Conservation (phyloP, 2,329 filamentous ascomycete species). For the Penicillium oxalicum region DNA sequence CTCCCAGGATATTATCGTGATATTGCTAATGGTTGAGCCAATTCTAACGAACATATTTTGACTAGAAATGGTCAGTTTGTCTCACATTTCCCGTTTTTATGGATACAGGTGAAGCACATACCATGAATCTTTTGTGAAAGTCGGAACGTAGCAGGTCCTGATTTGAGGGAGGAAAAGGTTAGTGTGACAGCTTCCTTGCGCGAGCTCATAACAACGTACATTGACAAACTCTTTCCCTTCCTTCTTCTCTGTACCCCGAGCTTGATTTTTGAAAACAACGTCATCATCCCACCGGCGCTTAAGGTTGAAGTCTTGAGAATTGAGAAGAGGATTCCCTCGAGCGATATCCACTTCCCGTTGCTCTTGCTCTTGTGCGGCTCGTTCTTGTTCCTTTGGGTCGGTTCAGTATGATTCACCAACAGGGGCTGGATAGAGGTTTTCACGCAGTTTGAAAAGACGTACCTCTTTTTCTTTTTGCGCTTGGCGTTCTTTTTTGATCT, state of each 20-base stretch:
- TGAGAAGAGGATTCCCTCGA: slow-evolving; percentile 84
- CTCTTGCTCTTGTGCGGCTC: slow-evolving; percentile 73
- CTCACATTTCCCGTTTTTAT: slow-evolving; percentile 3
- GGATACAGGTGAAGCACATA: slow-evolving; percentile 23
- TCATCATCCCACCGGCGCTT: slow-evolving; percentile 93
- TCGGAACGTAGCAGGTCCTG: slow-evolving; percentile 85
- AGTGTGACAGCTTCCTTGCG: slow-evolving; percentile 6
- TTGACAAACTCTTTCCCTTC: slow-evolving; percentile 96
- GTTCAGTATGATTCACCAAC: slow-evolving; percentile 6
- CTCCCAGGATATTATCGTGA: not conserved
- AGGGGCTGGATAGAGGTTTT: not conserved
- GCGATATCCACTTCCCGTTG: slow-evolving; percentile 83
- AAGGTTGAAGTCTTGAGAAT: slow-evolving; percentile 79
- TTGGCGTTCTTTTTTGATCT: slow-evolving; percentile 80
- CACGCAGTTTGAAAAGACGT: slow-evolving; percentile 6
- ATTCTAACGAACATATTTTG: slow-evolving; percentile 45
- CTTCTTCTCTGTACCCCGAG: slow-evolving; percentile 86
- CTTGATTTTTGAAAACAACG: slow-evolving; percentile 98
- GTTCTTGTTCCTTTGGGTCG: slow-evolving; percentile 62
- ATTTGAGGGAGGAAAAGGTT: slow-evolving; percentile 3
- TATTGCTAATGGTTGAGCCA: not conserved
- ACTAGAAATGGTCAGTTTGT: slow-evolving; percentile 24
- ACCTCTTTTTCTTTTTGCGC: slow-evolving; percentile 73
- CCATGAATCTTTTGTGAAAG: slow-evolving; percentile 98
- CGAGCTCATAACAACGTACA: slow-evolving; percentile 44